Percentiles rank a stretch among this genome's conserved stretches.
These are phyloP conservation scores for Leccinum subtestaceum DNA, from an alignment of 768 basidiomycete genomes.

Conservation along the genomic window DNA sequence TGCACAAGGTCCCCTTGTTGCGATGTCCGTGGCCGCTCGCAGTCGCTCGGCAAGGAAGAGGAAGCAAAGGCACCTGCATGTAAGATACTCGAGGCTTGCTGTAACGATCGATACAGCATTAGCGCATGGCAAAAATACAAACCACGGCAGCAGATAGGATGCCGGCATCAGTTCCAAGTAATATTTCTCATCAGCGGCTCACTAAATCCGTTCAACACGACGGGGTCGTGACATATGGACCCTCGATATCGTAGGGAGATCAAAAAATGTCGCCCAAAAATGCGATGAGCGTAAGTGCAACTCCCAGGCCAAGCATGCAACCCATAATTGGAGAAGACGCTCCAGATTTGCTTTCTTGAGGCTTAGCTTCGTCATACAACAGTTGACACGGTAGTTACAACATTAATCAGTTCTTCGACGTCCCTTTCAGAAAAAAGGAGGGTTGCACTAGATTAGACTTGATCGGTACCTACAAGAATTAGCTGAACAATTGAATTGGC, in stretches of 20 bases:
- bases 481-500: neutral
- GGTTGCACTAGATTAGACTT: constrained; percentile 1
- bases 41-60: neutral
- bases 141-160: constrained; percentile 7
- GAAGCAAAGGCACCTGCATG: neutral
- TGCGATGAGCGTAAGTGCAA: neutral
- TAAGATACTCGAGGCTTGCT: neutral
- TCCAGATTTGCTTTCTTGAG: neutral
- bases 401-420: neutral
- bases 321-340: neutral
- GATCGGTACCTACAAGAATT: neutral
- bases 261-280: neutral
- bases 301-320: neutral
- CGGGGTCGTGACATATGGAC: neutral
- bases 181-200: neutral
- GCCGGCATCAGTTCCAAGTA: constrained; percentile 10
- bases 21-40: neutral
- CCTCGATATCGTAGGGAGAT: neutral
- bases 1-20: neutral
- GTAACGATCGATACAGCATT: neutral
- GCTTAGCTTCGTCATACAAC: neutral
- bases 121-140: neutral
- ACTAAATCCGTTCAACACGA: neutral
- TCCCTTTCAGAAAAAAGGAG: neutral
- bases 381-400: neutral